Evolutionary conservation across 2,329 filamentous ascomycete genomes (phyloP).

Genomic region (Mycosphaerella sp.): DNA sequence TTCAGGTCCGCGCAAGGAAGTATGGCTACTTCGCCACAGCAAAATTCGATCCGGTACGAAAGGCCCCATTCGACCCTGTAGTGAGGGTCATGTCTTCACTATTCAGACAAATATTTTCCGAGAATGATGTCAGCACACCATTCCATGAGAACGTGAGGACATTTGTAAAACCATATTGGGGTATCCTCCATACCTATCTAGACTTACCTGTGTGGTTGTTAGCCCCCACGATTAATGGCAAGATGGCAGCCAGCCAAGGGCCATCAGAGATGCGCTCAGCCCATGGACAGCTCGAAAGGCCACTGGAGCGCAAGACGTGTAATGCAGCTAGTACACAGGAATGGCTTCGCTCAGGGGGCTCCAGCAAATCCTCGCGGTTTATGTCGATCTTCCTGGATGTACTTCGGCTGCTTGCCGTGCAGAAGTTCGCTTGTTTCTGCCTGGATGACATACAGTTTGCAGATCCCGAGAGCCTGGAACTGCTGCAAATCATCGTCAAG

Average conservation of each 20-base stretch:
- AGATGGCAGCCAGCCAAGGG: slow-evolving; percentile 9
- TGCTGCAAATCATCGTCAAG: slow-evolving; percentile 73
- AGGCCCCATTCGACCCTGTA: slow-evolving; percentile 56
- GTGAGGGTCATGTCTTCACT: slow-evolving; percentile 55
- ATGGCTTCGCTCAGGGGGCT: slow-evolving; percentile 42
- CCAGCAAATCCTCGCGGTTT: slow-evolving; percentile 57
- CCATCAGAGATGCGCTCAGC: background rate
- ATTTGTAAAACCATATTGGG: slow-evolving; percentile 53
- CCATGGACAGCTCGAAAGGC: slow-evolving; percentile 12
- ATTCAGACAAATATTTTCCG: slow-evolving; percentile 59
- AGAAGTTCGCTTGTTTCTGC: slow-evolving; percentile 83
- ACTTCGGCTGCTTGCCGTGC: slow-evolving; percentile 68
- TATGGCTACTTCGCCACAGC: slow-evolving; percentile 55
- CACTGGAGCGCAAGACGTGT: slow-evolving; percentile 25
- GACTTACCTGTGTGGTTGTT: slow-evolving; percentile 61
- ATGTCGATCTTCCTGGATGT: slow-evolving; percentile 87
- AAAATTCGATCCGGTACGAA: slow-evolving; percentile 54
- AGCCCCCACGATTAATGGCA: slow-evolving; percentile 25
- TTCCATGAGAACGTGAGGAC: slow-evolving; percentile 54
- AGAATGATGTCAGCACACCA: slow-evolving; percentile 54
- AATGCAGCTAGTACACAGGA: slow-evolving; percentile 36
- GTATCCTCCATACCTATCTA: slow-evolving; percentile 50
- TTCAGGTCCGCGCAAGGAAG: slow-evolving; percentile 51
- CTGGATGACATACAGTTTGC: slow-evolving; percentile 88
- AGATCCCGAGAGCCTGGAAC: slow-evolving; percentile 76